Base-by-base conservation (phyloP, 2,329 filamentous ascomycete genomes). In the Paecilomyces formosus region DNA sequence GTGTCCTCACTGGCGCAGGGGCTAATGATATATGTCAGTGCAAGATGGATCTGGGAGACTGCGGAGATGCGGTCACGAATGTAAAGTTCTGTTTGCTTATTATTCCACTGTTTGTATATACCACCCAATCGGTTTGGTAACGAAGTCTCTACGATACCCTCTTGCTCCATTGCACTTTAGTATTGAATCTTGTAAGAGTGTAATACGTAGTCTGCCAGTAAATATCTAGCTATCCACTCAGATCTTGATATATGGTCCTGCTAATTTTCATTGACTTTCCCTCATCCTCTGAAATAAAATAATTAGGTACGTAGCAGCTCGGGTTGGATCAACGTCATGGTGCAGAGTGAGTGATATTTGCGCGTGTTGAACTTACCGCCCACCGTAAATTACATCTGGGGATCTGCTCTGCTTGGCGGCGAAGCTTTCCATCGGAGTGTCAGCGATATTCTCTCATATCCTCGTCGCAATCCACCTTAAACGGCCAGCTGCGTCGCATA, bases 71-170 rank as follows among this genome's bases (percentile, higher is more conserved):
- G 21, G 3, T 55, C 39, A 39, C 31, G 18, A 7, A 26, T 56
- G 22, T 56, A 45, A 56, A 49, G 15, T 51, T 28, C 11, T 56
- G 22, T 22, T 52, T 57, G 6, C 26, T 22, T 57, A 13, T 57
- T 54, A 45, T 28, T 26, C 24, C 24, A 26, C 24, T 26, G 24
- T 26, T 64, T 74, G 72, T 74, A 73, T 72, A 74, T 74, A 74
- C 65, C 68, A 68, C 64, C 64, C 57, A 61, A 66, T 67, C 68
- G 67, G 68, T 68, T 68, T 70, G 66, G 63, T 66, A 71, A 72
- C 70, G 68, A 71, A 70, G 68, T 72, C 68, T 70, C 68, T 72
- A 70, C 64, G 68, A 72, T 73, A 72, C 69, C 66, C 68, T 59
- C 49, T 21, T 45, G 15, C 18, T 31, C 30, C 13, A 6, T 30